A percentile compares a stretch with the other conserved stretches of the same genome.
These are phyloP conservation scores for Lantana camara DNA, from an alignment of 257 asterid genomes.

Conservation along the genomic window DNA sequence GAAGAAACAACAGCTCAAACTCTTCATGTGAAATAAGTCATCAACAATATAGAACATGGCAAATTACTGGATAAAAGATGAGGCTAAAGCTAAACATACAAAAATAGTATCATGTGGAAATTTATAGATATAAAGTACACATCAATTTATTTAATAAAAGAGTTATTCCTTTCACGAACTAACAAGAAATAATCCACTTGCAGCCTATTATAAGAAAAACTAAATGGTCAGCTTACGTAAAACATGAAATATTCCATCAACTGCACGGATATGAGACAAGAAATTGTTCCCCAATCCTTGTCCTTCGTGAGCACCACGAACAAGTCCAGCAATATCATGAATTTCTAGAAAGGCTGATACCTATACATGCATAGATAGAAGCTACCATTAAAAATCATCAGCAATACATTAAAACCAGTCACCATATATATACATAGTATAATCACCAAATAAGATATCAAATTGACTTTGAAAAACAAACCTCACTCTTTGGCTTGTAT, in stretches of 20 bases:
- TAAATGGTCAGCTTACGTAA: constrained; percentile 58
- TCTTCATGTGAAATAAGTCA: not conserved
- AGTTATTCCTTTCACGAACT: not conserved
- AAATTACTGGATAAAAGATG: not conserved
- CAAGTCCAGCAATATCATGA: constrained; percentile 99
- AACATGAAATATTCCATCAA: constrained; percentile 98
- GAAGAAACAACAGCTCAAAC: not conserved
- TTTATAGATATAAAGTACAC: not conserved
- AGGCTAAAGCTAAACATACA: not conserved
- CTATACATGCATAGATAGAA: constrained; percentile 36
- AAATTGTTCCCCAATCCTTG: constrained; percentile 97
- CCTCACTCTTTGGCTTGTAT: constrained; percentile 97
- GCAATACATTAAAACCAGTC: not conserved
- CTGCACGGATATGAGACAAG: constrained; percentile 97
- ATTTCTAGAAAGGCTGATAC: constrained; percentile 93
- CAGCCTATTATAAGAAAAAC: constrained; percentile 5
- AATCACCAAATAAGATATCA: constrained; percentile 8
- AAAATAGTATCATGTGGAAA: constrained; percentile 6
- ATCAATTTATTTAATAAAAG: not conserved
- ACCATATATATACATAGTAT: not conserved
- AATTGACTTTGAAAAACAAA: constrained; percentile 25
- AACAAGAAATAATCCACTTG: constrained; percentile 9
- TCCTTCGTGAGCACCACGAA: constrained; percentile 97
- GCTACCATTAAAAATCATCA: not conserved
- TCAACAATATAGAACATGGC: constrained; percentile 2